Base-by-base conservation (phyloP, 306 rosid genomes). In the Betula pendula region DNA sequence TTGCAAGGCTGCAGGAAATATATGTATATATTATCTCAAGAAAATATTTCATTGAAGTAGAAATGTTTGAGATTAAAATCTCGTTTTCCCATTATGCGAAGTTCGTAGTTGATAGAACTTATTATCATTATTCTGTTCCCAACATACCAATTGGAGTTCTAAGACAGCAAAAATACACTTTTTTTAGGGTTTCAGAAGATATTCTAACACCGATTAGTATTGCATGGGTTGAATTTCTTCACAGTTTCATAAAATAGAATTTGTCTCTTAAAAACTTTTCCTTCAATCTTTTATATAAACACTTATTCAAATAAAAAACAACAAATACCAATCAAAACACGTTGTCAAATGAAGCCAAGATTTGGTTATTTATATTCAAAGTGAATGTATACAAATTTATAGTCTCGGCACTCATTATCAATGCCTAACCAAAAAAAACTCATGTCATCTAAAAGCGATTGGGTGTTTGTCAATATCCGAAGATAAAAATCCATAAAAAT, bases 1-100 rank as follows among this genome's bases (percentile, higher is more conserved):
- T 74, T 92, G 92, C 70, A 87, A 83, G 75, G 98, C 98, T 72
- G 96, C 93, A 73, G 96, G 97, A 84, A 87, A 88, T 79, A 83
- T 85, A 89, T 97, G 97, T 91, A n/a, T n/a, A n/a, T n/a, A 85
- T 48, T 33, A 17, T 72, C 59, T 84, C 70, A 72, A 22, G 55
- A 48, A 81, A 81, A 13, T 82, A 76, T 74, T 83, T 83, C 27
- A 70, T 68, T 71, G 35, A 44, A 69, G 71, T 56, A 27, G 73
- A 58, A 68, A 70, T 40, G 38, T 76, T 33, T 73, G 69, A 78
- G 80, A 69, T 49, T 40, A 70, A 45, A 68, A 70, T 69, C 38
- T 16, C 24, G 25, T 49, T 47, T 27, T 73, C 75, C 66, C 42
- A 49, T 44, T 43, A 50, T 63, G 40, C 43, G 58, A 74, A 75